Percentiles rank a stretch among this genome's conserved stretches.
phyloP scores from a whole-genome alignment of 2,329 filamentous ascomycete species.

The Meredithiella fracta region DNA sequence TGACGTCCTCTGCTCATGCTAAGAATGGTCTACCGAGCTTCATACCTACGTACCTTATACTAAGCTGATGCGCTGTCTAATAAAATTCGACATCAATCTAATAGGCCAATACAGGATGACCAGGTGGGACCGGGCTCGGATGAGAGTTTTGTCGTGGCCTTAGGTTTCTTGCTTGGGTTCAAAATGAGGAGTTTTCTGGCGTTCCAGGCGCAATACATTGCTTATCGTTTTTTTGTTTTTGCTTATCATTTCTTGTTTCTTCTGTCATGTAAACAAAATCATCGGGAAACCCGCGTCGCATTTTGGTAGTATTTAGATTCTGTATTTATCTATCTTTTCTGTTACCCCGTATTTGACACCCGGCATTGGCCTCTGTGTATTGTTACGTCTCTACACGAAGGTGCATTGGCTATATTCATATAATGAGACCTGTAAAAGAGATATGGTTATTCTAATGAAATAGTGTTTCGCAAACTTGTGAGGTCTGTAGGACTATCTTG shows the following conservation, averaged over 20 bases:
- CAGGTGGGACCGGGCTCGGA: background rate
- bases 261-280: slow-evolving; percentile 13
- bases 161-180: slow-evolving; percentile 14
- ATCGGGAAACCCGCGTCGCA: slow-evolving; percentile 12
- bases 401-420: background rate
- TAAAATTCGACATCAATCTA: background rate
- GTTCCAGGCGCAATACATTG: slow-evolving; percentile 15
- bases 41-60: background rate
- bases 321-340: slow-evolving; percentile 5
- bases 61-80: background rate
- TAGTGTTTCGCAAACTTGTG: background rate
- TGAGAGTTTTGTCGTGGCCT: slow-evolving; percentile 11
- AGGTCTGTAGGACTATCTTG: background rate
- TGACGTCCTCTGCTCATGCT: background rate
- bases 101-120: slow-evolving; percentile 1
- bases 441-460: background rate
- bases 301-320: slow-evolving; percentile 13
- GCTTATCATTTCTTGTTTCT: slow-evolving; percentile 10
- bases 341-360: slow-evolving; percentile 1
- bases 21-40: background rate
- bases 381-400: background rate
- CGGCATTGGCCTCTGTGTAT: background rate
- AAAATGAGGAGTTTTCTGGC: slow-evolving; percentile 15
- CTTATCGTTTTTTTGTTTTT: slow-evolving; percentile 14
- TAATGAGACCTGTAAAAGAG: background rate